Evolutionary conservation across 2,329 filamentous ascomycete species (phyloP), one percentile per base, ranked within the genome.

Genomic region (Aspergillus fructus): DNA sequence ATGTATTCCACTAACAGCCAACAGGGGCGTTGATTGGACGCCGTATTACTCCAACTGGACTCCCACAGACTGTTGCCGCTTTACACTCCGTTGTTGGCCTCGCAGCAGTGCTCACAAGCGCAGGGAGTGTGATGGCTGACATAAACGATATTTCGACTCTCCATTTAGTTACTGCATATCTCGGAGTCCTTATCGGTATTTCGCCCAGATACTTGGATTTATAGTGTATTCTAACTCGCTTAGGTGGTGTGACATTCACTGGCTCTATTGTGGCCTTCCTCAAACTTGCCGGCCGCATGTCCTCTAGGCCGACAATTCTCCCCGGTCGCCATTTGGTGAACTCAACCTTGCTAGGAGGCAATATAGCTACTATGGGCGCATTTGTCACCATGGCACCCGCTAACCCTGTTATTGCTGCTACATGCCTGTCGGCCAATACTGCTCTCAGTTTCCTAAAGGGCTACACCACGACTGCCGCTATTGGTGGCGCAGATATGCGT

Each of bases 401-500:
- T 1, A 87, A 88, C 1, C 91, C 91, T 1, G 77, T 86, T 56
- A 89, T 96, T 63, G 92, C 91, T 7, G 91, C 91, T 1, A 85
- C 85, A 1, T 92, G 90, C 46, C 78, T 96, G 1, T 85, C 87
- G 24, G 89, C 89, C 41, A 96, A 90, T 69, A 87, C 91, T 0
- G 78, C 84, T 0, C 78, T 96, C 23, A 93, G 89, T 59, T 96
- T 96, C 72, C 77, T 89, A 60, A 93, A 96, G 72, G 92, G 92
- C 7, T 96, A 86, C 69, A 96, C 91, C 0, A 96, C 91, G 0
- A 96, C 92, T 0, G 84, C 91, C 2, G 90, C 90, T 0, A 96
- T 96, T 67, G 92, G 92, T 21, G 92, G 91, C n/a, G 91, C 91
- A 12, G 92, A 96, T 68, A 96, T 96, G 91, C 91, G 85, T 75